A percentile compares a stretch with the other conserved stretches of the same genome.
These are phyloP conservation scores for Tetragonia tetragonoides DNA, from an alignment of 148 eudicot species.

Conservation along the genomic window DNA sequence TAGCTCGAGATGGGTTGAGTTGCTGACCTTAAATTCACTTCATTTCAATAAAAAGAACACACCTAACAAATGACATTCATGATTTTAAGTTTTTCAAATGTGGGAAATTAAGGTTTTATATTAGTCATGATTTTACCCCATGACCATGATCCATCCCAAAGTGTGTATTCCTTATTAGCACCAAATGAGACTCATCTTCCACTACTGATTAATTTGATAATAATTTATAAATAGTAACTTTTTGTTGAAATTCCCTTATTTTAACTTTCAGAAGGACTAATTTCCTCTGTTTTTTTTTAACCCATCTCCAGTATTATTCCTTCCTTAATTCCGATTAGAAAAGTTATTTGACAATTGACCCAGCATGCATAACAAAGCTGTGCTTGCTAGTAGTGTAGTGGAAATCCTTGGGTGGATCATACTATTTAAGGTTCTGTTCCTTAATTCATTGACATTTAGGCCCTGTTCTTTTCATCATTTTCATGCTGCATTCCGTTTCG, in stretches of 20 bases:
- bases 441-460: constrained; percentile 31
- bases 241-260: too few species aligned
- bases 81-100: neutral
- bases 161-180: neutral
- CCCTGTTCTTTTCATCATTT: too few species aligned
- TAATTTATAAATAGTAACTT: constrained; percentile 8
- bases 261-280: neutral
- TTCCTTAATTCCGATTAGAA: neutral
- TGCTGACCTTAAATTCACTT: too few species aligned
- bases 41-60: too few species aligned
- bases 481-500: too few species aligned
- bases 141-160: neutral
- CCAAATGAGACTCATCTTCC: neutral
- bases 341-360: neutral
- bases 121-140: neutral
- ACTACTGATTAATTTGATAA: neutral
- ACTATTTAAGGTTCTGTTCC: constrained; percentile 30
- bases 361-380: neutral
- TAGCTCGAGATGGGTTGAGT: too few species aligned
- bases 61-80: neutral
- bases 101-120: neutral
- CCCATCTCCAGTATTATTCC: constrained; percentile 3
- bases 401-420: constrained; percentile 19
- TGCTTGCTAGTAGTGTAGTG: constrained; percentile 4
- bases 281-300: neutral